Evolutionary conservation across 176 grass and related monocot genomes (phyloP).

Genomic region (Musa troglodytarum): DNA sequence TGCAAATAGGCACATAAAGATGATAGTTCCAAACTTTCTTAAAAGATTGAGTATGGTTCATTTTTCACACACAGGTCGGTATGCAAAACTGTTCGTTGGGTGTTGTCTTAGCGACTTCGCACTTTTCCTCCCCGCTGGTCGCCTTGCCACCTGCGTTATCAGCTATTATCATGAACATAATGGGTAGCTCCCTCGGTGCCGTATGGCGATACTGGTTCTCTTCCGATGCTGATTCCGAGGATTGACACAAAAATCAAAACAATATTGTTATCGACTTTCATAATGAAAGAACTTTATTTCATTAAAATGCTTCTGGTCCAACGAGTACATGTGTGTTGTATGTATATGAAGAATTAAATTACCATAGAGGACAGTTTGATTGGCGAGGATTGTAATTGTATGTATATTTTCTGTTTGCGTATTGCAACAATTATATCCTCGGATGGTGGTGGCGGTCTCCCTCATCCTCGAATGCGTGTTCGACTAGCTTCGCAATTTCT

Average conservation of each 20-base stretch:
- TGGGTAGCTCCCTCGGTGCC: constrained; percentile 66
- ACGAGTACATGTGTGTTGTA: too few relatives aligned
- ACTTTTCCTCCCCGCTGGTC: constrained; percentile 66
- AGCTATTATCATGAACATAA: constrained; percentile 75
- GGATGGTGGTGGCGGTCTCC: too few relatives aligned
- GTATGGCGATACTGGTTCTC: constrained; percentile 42
- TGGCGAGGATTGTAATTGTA: too few relatives aligned
- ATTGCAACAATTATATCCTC: too few relatives aligned
- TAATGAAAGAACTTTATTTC: neutral
- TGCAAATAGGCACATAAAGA: neutral
- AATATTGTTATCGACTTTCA: neutral
- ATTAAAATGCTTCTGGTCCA: neutral
- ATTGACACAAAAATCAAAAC: neutral
- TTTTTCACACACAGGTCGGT: constrained; percentile 45
- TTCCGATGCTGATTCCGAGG: constrained; percentile 9
- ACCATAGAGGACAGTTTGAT: too few relatives aligned
- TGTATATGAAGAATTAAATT: too few relatives aligned
- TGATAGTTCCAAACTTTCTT: neutral
- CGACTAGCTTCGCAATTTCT: too few relatives aligned
- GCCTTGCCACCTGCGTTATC: constrained; percentile 65
- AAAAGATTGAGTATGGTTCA: constrained; percentile 15
- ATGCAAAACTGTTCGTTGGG: constrained; percentile 82
- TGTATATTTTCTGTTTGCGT: too few relatives aligned
- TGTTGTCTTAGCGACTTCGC: constrained; percentile 60
- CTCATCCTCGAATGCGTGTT: too few relatives aligned